These are phyloP conservation scores for Naganishia vishniacii DNA, from an alignment of 768 basidiomycete species.

Conservation along the genomic window DNA sequence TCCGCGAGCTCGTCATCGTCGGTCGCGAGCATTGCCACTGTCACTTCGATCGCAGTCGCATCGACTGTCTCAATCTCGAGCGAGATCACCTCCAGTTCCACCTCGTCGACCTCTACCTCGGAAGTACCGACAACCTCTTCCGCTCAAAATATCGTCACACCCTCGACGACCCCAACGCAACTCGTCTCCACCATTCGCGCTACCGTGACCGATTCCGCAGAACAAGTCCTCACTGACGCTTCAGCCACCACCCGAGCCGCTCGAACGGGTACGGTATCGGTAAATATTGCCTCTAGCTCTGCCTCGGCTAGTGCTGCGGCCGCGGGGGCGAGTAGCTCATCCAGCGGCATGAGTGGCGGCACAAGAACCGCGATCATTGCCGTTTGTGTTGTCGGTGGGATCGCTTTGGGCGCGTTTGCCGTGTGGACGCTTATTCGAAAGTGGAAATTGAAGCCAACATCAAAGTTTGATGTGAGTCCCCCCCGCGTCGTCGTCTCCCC, in stretches of 20 bases:
- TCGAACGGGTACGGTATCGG: not conserved
- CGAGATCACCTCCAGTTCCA: not conserved
- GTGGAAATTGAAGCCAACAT: constrained; percentile 42
- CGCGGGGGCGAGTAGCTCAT: not conserved
- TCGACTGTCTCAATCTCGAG: not conserved
- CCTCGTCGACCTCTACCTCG: not conserved
- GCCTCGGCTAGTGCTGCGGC: constrained; percentile 14
- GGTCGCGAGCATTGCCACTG: not conserved
- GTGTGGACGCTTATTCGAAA: constrained; percentile 44
- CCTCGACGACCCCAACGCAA: constrained; percentile 8
- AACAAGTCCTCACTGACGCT: not conserved
- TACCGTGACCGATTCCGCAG: constrained; percentile 4
- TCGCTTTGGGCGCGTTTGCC: constrained; percentile 35
- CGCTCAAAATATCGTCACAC: not conserved
- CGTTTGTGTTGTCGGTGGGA: constrained; percentile 42
- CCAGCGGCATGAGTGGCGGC: constrained; percentile 23
- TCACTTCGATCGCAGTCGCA: constrained; percentile 5
- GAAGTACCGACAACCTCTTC: not conserved
- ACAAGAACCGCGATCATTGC: constrained; percentile 39
- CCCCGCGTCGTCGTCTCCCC: not conserved
- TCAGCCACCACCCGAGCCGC: not conserved
- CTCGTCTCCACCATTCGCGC: constrained; percentile 4
- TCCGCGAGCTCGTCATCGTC: not conserved
- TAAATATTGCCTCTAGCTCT: not conserved
- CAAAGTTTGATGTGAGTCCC: constrained; percentile 35